Base-by-base conservation (phyloP, 108 stramenopile genomes). In the Cyclotella choctawhatcheeana region DNA sequence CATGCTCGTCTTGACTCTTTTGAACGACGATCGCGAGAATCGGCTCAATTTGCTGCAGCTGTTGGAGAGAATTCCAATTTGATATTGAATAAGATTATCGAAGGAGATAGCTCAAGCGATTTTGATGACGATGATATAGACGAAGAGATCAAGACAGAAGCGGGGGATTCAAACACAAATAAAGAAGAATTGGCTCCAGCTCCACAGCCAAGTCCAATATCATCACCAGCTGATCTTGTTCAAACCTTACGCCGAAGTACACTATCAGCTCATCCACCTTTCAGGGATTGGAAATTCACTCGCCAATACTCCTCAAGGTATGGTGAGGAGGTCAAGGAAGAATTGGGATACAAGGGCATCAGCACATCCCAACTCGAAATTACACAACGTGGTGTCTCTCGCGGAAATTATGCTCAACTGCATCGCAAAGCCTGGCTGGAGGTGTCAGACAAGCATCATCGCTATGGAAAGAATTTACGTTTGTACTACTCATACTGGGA, bases 401-500 rank as follows among this genome's bases (percentile, higher is more conserved):
- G 91, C 22, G 91, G 89, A 25, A 94, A 94, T 56, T 86, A 89
- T 45, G 86, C 89, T 2, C 84, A 88, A 44, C 66, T 94, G 18
- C 91, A 94, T 60, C 67, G 93, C 5, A 92, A 92, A 52, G 93
- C 93, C 6, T 94, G 93, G 93, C 66, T 96, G 47, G 95, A 96
- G 71, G 95, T 96, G 4, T 86, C 88, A 51, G 95, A 96, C 71
- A 89, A 88, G 55, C 84, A 95, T 63, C 96, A 97, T 78, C 86
- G 96, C 27, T 97, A 97, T 58, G 94, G 92, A 24, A 97, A 97
- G 68, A 93, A 97, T 68, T 80, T 97, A 25, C 76, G 96, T 47
- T 63, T 91, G 47, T 97, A 97, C 81, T 95, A 93, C 63, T 90
- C 87, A 76, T 86, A 84, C 37, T 96, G 88, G 91, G 92, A 93